A percentile compares a stretch with the other conserved stretches of the same genome.
These are phyloP conservation scores for Fusarium begoniae DNA, from an alignment of 2,329 filamentous ascomycete species.

Conservation along the genomic window DNA sequence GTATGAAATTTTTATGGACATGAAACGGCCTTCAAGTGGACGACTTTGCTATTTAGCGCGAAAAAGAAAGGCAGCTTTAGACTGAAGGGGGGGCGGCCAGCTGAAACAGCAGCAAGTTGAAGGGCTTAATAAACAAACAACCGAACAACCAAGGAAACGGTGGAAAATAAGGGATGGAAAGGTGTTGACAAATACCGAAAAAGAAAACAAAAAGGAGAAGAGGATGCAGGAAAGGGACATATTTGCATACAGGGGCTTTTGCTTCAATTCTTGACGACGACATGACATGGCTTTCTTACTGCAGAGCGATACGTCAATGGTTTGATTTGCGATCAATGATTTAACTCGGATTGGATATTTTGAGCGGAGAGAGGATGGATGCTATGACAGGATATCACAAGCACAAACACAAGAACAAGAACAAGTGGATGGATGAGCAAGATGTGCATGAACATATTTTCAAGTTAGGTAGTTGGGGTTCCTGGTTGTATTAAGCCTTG, in stretches of 20 bases:
- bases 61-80: slow-evolving; percentile 29
- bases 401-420: neutral
- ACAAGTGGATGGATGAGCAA: neutral
- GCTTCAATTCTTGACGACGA: slow-evolving; percentile 45
- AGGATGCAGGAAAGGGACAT: slow-evolving; percentile 13
- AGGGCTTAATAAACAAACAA: slow-evolving; percentile 26
- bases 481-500: slow-evolving; percentile 36
- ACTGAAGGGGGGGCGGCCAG: slow-evolving; percentile 16
- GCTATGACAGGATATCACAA: neutral
- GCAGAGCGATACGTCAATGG: slow-evolving; percentile 42
- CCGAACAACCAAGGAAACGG: slow-evolving; percentile 10
- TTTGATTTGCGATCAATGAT: slow-evolving; percentile 29
- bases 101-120: slow-evolving; percentile 12
- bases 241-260: slow-evolving; percentile 32
- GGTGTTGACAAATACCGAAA: slow-evolving; percentile 28
- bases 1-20: slow-evolving; percentile 14
- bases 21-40: slow-evolving; percentile 12
- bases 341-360: slow-evolving; percentile 34
- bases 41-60: slow-evolving; percentile 16
- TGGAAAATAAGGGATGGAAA: neutral
- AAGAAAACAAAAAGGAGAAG: neutral
- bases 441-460: slow-evolving; percentile 22
- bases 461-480: slow-evolving; percentile 32
- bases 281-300: slow-evolving; percentile 44
- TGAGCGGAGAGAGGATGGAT: slow-evolving; percentile 6